Percentiles rank a stretch among this genome's conserved stretches.
Evolutionary conservation across 768 basidiomycete species (phyloP).

Genomic region (Termitomyces sp.): DNA sequence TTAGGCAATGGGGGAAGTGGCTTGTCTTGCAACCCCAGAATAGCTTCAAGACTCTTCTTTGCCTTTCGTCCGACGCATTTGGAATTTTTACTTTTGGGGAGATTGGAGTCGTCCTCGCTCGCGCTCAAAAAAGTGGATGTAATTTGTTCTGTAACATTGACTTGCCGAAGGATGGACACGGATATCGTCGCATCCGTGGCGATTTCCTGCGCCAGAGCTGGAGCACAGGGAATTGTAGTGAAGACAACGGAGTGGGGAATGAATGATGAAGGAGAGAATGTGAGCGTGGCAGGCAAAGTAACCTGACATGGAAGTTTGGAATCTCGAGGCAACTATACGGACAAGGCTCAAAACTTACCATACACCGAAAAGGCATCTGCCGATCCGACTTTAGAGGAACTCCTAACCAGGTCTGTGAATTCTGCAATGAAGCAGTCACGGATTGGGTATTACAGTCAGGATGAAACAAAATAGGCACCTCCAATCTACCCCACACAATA

Average conservation of each 20-base stretch:
- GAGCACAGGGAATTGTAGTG: conserved; percentile 55
- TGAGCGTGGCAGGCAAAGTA: conserved; percentile 56
- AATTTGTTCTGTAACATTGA: conserved; percentile 43
- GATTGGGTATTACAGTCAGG: conserved; percentile 59
- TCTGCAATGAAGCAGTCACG: conserved; percentile 37
- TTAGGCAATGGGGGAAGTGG: conserved; percentile 40
- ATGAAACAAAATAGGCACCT: conserved; percentile 59
- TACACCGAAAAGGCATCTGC: conserved; percentile 58
- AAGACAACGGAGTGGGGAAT: conserved; percentile 74
- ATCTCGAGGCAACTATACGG: not conserved
- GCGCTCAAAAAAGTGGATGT: conserved; percentile 35
- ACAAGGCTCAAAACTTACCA: conserved; percentile 36
- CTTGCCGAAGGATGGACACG: conserved; percentile 59
- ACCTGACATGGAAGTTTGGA: conserved; percentile 33
- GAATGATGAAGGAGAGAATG: conserved; percentile 56
- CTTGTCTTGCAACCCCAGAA: conserved; percentile 28
- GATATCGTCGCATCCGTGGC: conserved; percentile 66
- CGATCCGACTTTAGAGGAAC: conserved; percentile 61
- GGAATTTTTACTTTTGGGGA: conserved; percentile 25
- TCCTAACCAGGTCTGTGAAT: conserved; percentile 60
- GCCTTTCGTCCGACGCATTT: conserved; percentile 28
- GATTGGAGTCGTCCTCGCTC: conserved; percentile 45
- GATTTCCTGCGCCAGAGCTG: conserved; percentile 54
- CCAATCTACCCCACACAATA: conserved; percentile 37
- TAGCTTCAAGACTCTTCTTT: conserved; percentile 20